phyloP scores from a whole-genome alignment of 176 grass and related monocot genomes.

The Zea luxurians region DNA sequence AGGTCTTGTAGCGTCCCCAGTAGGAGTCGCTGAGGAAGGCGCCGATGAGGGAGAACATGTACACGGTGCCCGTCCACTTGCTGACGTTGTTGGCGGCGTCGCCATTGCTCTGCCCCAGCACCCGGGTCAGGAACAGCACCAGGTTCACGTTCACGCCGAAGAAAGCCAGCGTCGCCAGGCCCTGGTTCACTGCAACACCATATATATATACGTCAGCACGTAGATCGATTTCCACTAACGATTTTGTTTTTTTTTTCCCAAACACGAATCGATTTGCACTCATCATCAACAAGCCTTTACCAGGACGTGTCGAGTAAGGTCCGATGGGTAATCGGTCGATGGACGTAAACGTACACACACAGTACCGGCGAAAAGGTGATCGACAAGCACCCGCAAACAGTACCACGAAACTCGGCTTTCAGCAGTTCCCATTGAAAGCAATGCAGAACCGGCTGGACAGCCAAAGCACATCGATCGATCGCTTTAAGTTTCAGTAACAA shows the following conservation, averaged over 20 bases:
- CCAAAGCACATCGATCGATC: conserved; percentile 8
- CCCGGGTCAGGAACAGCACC: conserved; percentile 90
- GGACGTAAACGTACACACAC: not conserved
- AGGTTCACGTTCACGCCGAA: conserved; percentile 95
- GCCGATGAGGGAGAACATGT: conserved; percentile 95
- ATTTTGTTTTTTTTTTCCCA: too few species aligned
- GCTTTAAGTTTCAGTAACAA: conserved; percentile 27
- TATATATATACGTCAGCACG: not conserved
- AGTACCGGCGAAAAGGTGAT: conserved; percentile 2
- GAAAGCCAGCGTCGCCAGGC: conserved; percentile 88
- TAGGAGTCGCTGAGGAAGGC: conserved; percentile 97
- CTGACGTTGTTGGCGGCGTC: conserved; percentile 97
- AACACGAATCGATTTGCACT: not conserved
- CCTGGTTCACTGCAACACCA: conserved; percentile 76
- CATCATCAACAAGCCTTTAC: not conserved
- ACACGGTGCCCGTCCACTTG: conserved; percentile 98
- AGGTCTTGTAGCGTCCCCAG: conserved; percentile 93
- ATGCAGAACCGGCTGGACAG: conserved; percentile 18
- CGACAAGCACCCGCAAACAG: conserved; percentile 21
- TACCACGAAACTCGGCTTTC: not conserved
- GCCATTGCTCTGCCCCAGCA: conserved; percentile 78
- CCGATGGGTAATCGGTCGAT: conserved; percentile 5
- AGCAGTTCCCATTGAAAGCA: conserved; percentile 12
- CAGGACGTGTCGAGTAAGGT: not conserved
- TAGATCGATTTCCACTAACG: not conserved